Conservation (phyloP, 352 stramenopile genomes). For the Globisporangium irregulare region DNA sequence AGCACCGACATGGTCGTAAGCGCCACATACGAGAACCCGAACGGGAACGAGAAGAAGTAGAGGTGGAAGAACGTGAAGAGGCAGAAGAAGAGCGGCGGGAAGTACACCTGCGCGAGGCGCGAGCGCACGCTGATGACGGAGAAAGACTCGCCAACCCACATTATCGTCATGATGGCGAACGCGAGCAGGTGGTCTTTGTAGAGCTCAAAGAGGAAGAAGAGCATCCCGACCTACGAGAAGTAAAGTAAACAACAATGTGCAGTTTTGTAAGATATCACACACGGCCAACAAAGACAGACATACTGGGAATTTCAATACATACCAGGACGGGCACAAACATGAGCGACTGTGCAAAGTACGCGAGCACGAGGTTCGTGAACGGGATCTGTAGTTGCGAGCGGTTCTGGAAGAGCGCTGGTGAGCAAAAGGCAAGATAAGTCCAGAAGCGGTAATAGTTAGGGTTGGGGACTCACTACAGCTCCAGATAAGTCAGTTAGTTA, state of each 20-base stretch:
- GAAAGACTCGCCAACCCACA: constrained; percentile 91
- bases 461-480: background rate
- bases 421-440: too few species aligned
- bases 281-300: background rate
- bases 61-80: constrained; percentile 95
- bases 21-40: constrained; percentile 91
- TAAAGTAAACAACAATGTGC: background rate
- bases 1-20: constrained; percentile 39
- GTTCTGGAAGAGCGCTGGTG: constrained; percentile 79
- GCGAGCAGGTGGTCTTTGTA: constrained; percentile 92
- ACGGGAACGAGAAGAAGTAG: constrained; percentile 94
- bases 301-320: constrained; percentile 7
- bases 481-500: background rate
- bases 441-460: background rate
- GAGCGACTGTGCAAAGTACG: constrained; percentile 90
- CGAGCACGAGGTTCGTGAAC: constrained; percentile 74
- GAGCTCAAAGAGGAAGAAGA: constrained; percentile 95
- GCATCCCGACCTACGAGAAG: constrained; percentile 80
- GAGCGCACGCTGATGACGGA: constrained; percentile 85
- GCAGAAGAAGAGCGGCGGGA: constrained; percentile 90
- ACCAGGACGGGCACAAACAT: constrained; percentile 94
- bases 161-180: constrained; percentile 86
- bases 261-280: background rate
- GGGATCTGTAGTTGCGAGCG: constrained; percentile 69
- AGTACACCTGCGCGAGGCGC: constrained; percentile 70